Base-by-base conservation (phyloP, 2,329 filamentous ascomycete genomes). In the Corinectria fuckeliana region DNA sequence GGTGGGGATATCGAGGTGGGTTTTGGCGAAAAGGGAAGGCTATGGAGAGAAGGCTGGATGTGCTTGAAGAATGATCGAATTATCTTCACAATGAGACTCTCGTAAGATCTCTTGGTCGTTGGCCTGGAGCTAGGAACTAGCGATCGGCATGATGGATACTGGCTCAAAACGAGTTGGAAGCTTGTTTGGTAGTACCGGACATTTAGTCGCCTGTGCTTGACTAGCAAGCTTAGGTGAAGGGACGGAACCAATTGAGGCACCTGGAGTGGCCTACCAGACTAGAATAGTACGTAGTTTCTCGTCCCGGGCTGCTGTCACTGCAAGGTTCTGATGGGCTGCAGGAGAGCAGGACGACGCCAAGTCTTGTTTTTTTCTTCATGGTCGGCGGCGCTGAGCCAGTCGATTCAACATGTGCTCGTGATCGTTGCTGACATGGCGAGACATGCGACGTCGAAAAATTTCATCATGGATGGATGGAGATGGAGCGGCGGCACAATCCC, bases 331-430 rank as follows among this genome's bases (percentile, higher is more conserved):
- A 64, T 50, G 60, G 60, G 62, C 38, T 47, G 50, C 48, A 23
- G 50, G 49, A 39, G 51, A 44, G 64, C 36, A 55, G 61, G 52
- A 58, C 63, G 52, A 48, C 65, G 66, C 66, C 63, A 66, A 63
- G 64, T 54, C 60, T 56, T 51, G 50, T 50, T 38, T 39, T 56
- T 49, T 48, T 50, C 38, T 34, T 21, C 42, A 28, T n/a, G n/a
- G 13, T 61, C 28, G 48, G 55, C 54, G 48, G 34, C 16, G 56
- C 52, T 65, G 54, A 60, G 44, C 65, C 67, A 69, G 67, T 68
- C 52, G 51, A 64, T 38, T 20, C 28, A 60, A 58, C 67, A 69
- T 66, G 69, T 68, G 67, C 54, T 36, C n/a, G n/a, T n/a, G n/a
- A n/a, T 53, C 56, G 49, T 38, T 56, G 61, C 58, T 64, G 58